A percentile compares a stretch with the other conserved stretches of the same genome.
Evolutionary conservation across 257 asterid genomes (phyloP).

Genomic region (Thymus mandschuricus): DNA sequence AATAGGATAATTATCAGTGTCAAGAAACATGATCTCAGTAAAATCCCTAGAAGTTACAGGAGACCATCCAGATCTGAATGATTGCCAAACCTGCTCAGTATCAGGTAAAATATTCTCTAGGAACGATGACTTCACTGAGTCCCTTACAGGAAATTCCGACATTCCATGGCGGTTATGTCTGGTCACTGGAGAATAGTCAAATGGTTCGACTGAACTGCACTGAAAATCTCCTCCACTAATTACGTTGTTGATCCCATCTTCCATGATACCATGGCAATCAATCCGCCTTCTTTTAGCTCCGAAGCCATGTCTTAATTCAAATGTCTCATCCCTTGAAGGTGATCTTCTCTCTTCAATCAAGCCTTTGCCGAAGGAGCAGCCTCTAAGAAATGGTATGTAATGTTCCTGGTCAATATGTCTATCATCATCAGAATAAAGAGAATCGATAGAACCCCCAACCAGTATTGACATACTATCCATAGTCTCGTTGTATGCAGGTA

Average conservation of each 20-base stretch:
- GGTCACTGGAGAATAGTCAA: slow-evolving; percentile 43
- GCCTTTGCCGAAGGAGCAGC: slow-evolving; percentile 50
- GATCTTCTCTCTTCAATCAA: slow-evolving; percentile 41
- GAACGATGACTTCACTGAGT: slow-evolving; percentile 36
- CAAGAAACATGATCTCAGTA: slow-evolving; percentile 36
- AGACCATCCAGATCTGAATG: slow-evolving; percentile 48
- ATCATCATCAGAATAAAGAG: slow-evolving; percentile 42
- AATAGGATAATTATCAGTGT: slow-evolving; percentile 40
- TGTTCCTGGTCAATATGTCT: slow-evolving; percentile 36
- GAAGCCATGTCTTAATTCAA: slow-evolving; percentile 40
- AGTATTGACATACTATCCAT: slow-evolving; percentile 32
- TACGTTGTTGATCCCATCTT: slow-evolving; percentile 37
- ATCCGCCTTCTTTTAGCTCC: slow-evolving; percentile 35
- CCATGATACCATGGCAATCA: slow-evolving; percentile 41
- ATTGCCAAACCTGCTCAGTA: slow-evolving; percentile 33
- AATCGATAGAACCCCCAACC: slow-evolving; percentile 36
- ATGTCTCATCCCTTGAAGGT: slow-evolving; percentile 43
- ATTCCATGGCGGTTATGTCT: slow-evolving; percentile 37
- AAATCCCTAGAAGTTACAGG: slow-evolving; percentile 41
- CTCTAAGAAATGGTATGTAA: slow-evolving; percentile 47
- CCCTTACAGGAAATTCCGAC: slow-evolving; percentile 35
- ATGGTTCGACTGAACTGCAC: slow-evolving; percentile 34
- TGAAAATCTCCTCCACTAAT: slow-evolving; percentile 38
- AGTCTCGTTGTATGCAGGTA: slow-evolving; percentile 37
- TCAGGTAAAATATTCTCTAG: slow-evolving; percentile 34